Base-by-base conservation (phyloP, 2,329 filamentous ascomycete genomes). In the Fusarium devonianum region DNA sequence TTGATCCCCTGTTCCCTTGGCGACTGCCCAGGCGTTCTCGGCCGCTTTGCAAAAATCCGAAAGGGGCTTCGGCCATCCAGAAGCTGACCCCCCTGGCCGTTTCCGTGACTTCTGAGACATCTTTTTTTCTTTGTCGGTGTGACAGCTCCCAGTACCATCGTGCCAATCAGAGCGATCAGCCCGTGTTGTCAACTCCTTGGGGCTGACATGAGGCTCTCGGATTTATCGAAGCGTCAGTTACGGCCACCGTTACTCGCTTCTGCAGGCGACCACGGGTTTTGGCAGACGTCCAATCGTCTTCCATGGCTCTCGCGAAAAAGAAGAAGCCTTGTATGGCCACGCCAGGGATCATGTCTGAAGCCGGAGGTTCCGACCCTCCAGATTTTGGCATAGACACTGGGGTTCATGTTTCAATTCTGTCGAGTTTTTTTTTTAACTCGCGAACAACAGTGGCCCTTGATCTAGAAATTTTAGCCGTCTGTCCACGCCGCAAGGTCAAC, bases 161-260 rank as follows among this genome's bases (percentile, higher is more conserved):
- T 25, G 30, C 43, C 33, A 53, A 58, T 58, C 40, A 34, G 40
- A 55, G 16, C 11, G 14, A 23, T 18, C 23, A 36, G 32, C 14
- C 19, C n/a, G 7, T 18, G 21, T n/a, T 19, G 18, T 28, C 23
- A 30, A 51, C 22, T 35, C 28, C 19, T 25, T 11, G 38, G 19
- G 48, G 39, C 29, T 58, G 39, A 35, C 14, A 25, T 33, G 40
- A 34, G 30, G 26, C 18, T 30, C 19, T n/a, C 11, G 14, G 38
- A 11, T 17, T 17, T 19, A 25, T 21, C 40, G 9, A n/a, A 11
- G 30, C 21, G 30, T 29, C n/a, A n/a, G n/a, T n/a, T n/a, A n/a
- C n/a, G n/a, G n/a, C n/a, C n/a, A n/a, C n/a, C n/a, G n/a, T n/a
- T n/a, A n/a, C n/a, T n/a, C n/a, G n/a, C n/a, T 55, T 10, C 12